Conservation (phyloP, 306 rosid species). For the Quercus engelmannii region DNA sequence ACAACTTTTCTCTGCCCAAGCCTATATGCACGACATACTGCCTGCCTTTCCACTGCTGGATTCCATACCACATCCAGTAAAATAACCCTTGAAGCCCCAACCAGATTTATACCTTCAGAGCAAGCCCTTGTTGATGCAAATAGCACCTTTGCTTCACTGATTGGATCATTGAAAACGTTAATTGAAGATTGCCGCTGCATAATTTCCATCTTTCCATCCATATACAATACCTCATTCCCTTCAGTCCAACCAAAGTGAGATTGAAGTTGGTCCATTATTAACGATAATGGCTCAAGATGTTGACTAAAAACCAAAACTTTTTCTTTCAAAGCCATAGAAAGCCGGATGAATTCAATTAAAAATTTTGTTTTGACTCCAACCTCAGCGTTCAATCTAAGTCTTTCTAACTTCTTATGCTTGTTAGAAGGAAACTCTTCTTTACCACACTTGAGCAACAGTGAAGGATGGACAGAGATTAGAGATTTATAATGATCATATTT, state of each 20-base stretch:
- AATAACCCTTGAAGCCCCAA: conserved; percentile 78
- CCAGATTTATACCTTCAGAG: conserved; percentile 59
- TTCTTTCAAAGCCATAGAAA: conserved; percentile 40
- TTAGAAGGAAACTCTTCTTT: neutral
- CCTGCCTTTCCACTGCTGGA: conserved; percentile 70
- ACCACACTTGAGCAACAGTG: conserved; percentile 19
- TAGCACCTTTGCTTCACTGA: conserved; percentile 42
- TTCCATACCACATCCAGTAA: conserved; percentile 67
- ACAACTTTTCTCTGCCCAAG: conserved; percentile 59
- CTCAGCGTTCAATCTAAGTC: conserved; percentile 20
- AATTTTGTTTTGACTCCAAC: conserved; percentile 51
- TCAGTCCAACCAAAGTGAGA: conserved; percentile 41
- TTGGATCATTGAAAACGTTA: conserved; percentile 44
- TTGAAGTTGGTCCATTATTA: conserved; percentile 31
- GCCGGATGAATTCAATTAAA: conserved; percentile 44
- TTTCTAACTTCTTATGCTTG: neutral
- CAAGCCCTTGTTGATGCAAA: conserved; percentile 62
- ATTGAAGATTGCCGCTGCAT: conserved; percentile 51
- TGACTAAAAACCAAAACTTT: conserved; percentile 68
- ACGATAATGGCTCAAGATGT: conserved; percentile 37
- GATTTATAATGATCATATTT: conserved; percentile 35
- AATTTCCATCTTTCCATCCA: conserved; percentile 39
- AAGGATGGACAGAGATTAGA: conserved; percentile 55
- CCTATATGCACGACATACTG: conserved; percentile 59
- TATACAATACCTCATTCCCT: conserved; percentile 40